Percentiles rank a stretch among this genome's conserved stretches.
These are phyloP conservation scores for Fusarium pseudonygamai DNA, from an alignment of 2,329 filamentous ascomycete species.

Conservation along the genomic window DNA sequence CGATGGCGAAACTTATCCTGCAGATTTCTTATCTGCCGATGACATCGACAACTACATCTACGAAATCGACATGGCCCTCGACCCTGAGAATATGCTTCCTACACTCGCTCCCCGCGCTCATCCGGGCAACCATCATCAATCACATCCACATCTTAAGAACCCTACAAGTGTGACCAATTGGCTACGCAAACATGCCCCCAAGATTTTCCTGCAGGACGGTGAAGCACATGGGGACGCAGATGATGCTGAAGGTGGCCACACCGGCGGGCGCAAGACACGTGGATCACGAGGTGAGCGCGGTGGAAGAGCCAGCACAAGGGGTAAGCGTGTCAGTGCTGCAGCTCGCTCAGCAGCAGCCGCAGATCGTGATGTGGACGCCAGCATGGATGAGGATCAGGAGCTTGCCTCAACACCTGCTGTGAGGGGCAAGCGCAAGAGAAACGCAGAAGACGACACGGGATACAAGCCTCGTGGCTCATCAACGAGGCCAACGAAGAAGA, in stretches of 20 bases:
- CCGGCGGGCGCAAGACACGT: constrained; percentile 49
- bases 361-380: constrained; percentile 46
- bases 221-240: constrained; percentile 52
- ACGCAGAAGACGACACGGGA: constrained; percentile 65
- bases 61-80: constrained; percentile 65
- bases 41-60: constrained; percentile 80
- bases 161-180: constrained; percentile 95
- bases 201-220: constrained; percentile 84
- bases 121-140: constrained; percentile 49
- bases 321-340: constrained; percentile 48
- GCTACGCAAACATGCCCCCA: constrained; percentile 85
- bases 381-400: constrained; percentile 53
- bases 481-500: constrained; percentile 64
- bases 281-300: constrained; percentile 47
- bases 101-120: constrained; percentile 62
- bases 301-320: constrained; percentile 53
- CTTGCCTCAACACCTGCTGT: constrained; percentile 47
- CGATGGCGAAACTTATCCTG: constrained; percentile 65
- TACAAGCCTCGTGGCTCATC: constrained; percentile 68
- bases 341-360: constrained; percentile 36
- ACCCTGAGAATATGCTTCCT: constrained; percentile 54
- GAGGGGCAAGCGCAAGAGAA: constrained; percentile 62
- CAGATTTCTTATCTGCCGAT: constrained; percentile 73
- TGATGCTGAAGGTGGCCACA: constrained; percentile 44
- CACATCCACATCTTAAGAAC: constrained; percentile 66